Evolutionary conservation across 257 asterid species (phyloP), one percentile per base, ranked within the genome.

Genomic region (Jacaranda copaia): DNA sequence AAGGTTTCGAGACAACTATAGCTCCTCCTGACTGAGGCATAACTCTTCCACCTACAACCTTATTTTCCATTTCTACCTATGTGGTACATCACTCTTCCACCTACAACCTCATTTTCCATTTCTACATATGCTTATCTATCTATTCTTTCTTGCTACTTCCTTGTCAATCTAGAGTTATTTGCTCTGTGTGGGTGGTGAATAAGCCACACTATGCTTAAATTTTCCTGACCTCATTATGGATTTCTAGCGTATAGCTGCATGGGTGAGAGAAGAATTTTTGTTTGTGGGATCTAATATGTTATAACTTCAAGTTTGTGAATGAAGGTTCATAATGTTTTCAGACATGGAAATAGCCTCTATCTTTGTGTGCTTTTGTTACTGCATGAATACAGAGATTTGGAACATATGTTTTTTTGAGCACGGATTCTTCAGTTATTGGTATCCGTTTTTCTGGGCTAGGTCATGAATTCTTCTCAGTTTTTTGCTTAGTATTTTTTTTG

Each of bases 291-390:
- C 10, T 38, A 35, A 36, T 70, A 43, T 64, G 15, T 52, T 52
- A 70, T 56, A 10, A 38, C 32, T 5, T 32, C 15, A 12, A 11
- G 8, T 72, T 59, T 72, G 76, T 56, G 40, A 40, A 57, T 71
- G 8, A 55, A 53, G 40, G 66, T 4, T 8, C 53, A 36, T 35
- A n/a, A 52, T n/a, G 55, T 55, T 25, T 53, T 11, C 72, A 66
- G 8, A 8, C 16, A 42, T 36, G 72, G 12, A 66, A 8, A 16
- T 52, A 16, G 36, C n/a, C 38, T 70, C 4, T 6, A 25, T 55
- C 4, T 68, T 48, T 13, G 59, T 5, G 19, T 72, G 74, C 63
- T 32, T 51, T 25, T 68, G 9, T 25, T 36, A 69, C 39, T 49
- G 35, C 60, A 25, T 48, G 8, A 16, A 56, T 7, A 16, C 6